Base-by-base conservation (phyloP, 2,329 filamentous ascomycete genomes). In the Ophiosphaerella korrae region DNA sequence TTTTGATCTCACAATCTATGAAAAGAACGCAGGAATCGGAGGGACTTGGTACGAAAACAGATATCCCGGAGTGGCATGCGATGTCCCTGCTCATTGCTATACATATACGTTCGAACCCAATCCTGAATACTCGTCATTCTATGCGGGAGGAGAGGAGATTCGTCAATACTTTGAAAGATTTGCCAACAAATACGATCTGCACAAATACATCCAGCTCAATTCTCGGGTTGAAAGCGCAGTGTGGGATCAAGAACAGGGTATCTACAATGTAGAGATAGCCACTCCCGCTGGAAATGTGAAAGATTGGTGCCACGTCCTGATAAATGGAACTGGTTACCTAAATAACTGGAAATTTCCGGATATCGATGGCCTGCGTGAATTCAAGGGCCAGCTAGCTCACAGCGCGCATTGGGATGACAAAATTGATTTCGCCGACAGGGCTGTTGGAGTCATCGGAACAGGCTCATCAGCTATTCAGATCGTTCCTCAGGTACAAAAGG, bases 1-100 rank as follows among this genome's bases (percentile, higher is more conserved):
- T 52, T 71, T 82, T 9, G 78, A 80, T 31, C 75, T 76, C 59
- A 70, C 77, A 11, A 75, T 80, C 2, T 80, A 80, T 44, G 78
- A 80, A 58, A 79, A 79, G 63, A 80, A 80, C 45, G 55, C 65
- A 12, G 72, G 75, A 34, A 64, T 80, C 26, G 75, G 75, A 43
- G 77, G 70, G 5, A 80, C 76, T 3, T 80, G 78, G 77, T 57
- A 77, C 2, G 76, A 78, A 53, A 79, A 79, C 45, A 60, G 73
- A 44, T 75, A 74, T 39, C 68, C 68, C 35, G 68, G 61, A 18
- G 18, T 18, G 18, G 43, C 43, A 3, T 46, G 43, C 21, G 43
- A 46, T 39, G 35, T 34, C n/a, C 44, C 44, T 2, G 44, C 44
- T 6, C 44, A 47, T 18, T 35, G 24, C 29, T 47, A 47, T n/a